Conservation (phyloP, 225 moss, liverwort and hornwort genomes). For the Sphagnum tenellum region DNA sequence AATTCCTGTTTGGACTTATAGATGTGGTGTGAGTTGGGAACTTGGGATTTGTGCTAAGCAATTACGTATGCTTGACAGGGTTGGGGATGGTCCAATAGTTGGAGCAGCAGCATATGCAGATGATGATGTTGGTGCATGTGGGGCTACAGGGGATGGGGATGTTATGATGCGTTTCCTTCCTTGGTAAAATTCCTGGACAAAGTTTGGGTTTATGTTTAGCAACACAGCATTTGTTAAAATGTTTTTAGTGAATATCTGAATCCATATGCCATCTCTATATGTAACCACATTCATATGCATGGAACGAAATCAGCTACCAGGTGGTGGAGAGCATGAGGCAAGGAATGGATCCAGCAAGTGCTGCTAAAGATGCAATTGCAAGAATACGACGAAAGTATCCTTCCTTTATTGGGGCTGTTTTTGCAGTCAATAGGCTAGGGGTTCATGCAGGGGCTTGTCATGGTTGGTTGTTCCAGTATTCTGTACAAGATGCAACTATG, state of each 20-base stretch:
- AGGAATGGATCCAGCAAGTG: constrained; percentile 68
- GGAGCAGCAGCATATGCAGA: constrained; percentile 94
- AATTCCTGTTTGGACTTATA: too few relatives aligned
- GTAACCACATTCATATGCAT: too few relatives aligned
- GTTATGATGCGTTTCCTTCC: constrained; percentile 97
- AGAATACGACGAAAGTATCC: constrained; percentile 86
- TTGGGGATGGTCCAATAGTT: constrained; percentile 86
- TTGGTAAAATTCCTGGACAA: constrained; percentile 30
- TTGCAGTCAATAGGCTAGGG: constrained; percentile 67
- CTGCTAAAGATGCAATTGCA: constrained; percentile 65
- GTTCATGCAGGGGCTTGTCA: constrained; percentile 80
- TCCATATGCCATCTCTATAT: too few relatives aligned
- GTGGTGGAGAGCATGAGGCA: constrained; percentile 96
- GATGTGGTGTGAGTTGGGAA: not conserved
- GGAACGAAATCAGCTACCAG: constrained; percentile 53
- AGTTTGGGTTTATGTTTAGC: not conserved
- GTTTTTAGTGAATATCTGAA: too few relatives aligned
- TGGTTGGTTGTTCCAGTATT: constrained; percentile 84
- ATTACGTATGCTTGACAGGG: constrained; percentile 34
- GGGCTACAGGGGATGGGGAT: constrained; percentile 97
- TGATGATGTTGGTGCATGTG: constrained; percentile 93
- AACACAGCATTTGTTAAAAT: too few relatives aligned
- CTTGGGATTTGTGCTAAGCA: not conserved
- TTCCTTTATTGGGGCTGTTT: constrained; percentile 67
- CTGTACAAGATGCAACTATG: constrained; percentile 56